Conservation (phyloP, 2,329 filamentous ascomycete genomes). For the Aspergillus flavus region DNA sequence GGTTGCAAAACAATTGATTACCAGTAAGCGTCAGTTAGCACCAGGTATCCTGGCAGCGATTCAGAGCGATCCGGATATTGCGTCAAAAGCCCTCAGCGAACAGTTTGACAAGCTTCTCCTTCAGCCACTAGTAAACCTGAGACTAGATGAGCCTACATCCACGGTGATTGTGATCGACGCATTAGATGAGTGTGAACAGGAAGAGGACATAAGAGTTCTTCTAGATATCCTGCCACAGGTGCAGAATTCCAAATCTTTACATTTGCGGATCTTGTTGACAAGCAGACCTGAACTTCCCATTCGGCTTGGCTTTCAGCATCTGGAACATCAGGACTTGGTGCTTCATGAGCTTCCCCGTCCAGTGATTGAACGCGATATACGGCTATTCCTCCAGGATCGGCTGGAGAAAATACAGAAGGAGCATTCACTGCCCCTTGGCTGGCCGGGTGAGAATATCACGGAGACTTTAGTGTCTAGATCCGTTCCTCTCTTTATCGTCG, state of each 20-base stretch:
- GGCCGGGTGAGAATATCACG: constrained; percentile 13
- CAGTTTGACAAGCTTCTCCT: constrained; percentile 33
- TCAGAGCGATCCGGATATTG: constrained; percentile 26
- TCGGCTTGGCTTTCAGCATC: constrained; percentile 22
- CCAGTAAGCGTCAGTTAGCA: neutral
- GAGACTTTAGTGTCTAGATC: constrained; percentile 14
- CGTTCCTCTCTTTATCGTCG: constrained; percentile 22
- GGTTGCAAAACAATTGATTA: constrained; percentile 31
- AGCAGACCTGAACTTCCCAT: constrained; percentile 33
- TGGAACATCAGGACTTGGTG: constrained; percentile 24
- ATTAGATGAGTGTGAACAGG: constrained; percentile 31
- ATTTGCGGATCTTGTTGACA: constrained; percentile 28
- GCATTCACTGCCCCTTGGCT: constrained; percentile 12
- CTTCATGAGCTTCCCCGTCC: constrained; percentile 1
- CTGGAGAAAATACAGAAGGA: constrained; percentile 21
- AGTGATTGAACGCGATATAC: constrained; percentile 28
- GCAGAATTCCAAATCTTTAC: constrained; percentile 11
- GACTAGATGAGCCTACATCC: neutral
- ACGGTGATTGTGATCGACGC: constrained; percentile 29
- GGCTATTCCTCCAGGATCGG: constrained; percentile 23
- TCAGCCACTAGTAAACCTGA: constrained; percentile 22
- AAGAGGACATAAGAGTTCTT: constrained; percentile 24
- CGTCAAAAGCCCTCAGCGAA: constrained; percentile 26
- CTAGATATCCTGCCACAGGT: constrained; percentile 25
- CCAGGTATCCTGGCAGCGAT: constrained; percentile 22